Conservation (phyloP, 192 early-diverging fungal genomes). For the Rhizoclosmatium sp. region DNA sequence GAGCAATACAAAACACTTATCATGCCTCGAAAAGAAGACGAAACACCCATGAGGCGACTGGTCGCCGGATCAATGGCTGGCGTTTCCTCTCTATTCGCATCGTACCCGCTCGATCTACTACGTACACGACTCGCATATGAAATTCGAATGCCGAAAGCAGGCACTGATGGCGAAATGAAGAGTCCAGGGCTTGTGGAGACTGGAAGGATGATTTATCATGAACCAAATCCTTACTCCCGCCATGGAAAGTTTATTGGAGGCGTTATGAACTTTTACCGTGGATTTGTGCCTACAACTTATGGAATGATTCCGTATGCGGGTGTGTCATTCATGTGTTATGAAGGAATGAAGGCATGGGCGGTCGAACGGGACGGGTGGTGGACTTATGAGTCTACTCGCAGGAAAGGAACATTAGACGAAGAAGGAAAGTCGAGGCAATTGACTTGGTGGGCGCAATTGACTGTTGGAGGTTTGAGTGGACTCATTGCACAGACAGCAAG, state of each 20-base stretch:
- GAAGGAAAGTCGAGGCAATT: conserved; percentile 25
- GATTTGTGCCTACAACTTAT: conserved; percentile 84
- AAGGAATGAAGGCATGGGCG: conserved; percentile 70
- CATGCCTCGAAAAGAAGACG: conserved; percentile 72
- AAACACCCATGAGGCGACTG: conserved; percentile 76
- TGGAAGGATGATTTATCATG: conserved; percentile 74
- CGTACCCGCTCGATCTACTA: conserved; percentile 94
- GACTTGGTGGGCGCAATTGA: conserved; percentile 80
- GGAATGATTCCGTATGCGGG: conserved; percentile 99
- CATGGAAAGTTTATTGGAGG: conserved; percentile 30
- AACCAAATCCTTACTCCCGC: conserved; percentile 58
- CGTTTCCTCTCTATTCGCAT: conserved; percentile 83
- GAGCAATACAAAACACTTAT: conserved; percentile 82
- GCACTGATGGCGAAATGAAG: not conserved
- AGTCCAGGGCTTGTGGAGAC: conserved; percentile 37
- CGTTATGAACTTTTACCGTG: conserved; percentile 92
- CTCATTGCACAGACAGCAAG: conserved; percentile 83
- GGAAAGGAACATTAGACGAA: not conserved
- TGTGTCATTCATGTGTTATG: conserved; percentile 91
- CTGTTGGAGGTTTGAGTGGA: conserved; percentile 85
- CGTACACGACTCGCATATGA: conserved; percentile 95
- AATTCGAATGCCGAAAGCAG: conserved; percentile 48
- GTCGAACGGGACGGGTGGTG: conserved; percentile 25
- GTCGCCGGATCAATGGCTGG: conserved; percentile 85
- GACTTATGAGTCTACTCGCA: not conserved